Evolutionary conservation across 2,329 filamentous ascomycete genomes (phyloP).

Genomic region (Xylariaceae sp.): DNA sequence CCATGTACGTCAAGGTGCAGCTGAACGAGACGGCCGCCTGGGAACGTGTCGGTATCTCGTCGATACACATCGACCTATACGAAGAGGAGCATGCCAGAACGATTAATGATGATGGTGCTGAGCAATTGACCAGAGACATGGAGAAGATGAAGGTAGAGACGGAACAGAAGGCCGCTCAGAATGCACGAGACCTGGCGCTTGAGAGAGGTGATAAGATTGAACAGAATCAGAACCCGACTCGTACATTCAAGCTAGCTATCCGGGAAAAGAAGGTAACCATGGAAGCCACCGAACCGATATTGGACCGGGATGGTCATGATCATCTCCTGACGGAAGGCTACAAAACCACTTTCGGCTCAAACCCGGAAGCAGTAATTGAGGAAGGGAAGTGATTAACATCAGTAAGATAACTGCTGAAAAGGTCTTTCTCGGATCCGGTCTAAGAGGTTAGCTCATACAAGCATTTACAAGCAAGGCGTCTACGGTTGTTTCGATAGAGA

Average conservation of each 20-base stretch:
- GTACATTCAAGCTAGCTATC: constrained; percentile 43
- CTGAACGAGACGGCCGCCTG: constrained; percentile 79
- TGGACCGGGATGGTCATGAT: constrained; percentile 32
- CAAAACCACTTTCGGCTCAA: constrained; percentile 35
- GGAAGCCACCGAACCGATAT: constrained; percentile 35
- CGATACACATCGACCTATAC: constrained; percentile 55
- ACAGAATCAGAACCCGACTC: constrained; percentile 29
- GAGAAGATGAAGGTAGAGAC: constrained; percentile 15
- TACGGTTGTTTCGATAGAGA: too few species aligned
- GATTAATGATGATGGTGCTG: too few species aligned
- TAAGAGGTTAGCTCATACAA: too few species aligned
- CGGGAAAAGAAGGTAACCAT: constrained; percentile 45
- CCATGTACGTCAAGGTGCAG: constrained; percentile 84
- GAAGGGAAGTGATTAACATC: constrained; percentile 16
- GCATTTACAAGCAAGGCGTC: constrained; percentile 10
- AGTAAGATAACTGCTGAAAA: too few species aligned
- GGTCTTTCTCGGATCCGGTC: too few species aligned
- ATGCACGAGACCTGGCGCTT: constrained; percentile 27
- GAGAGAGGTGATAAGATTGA: constrained; percentile 27
- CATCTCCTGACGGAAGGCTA: constrained; percentile 49
- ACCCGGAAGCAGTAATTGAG: constrained; percentile 19
- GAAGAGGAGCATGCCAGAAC: constrained; percentile 56
- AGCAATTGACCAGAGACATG: constrained; percentile 33
- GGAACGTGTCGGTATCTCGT: constrained; percentile 61
- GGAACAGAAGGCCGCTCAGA: constrained; percentile 21